These are phyloP conservation scores for Boeremia exigua DNA, from an alignment of 2,329 filamentous ascomycete species.

Conservation along the genomic window DNA sequence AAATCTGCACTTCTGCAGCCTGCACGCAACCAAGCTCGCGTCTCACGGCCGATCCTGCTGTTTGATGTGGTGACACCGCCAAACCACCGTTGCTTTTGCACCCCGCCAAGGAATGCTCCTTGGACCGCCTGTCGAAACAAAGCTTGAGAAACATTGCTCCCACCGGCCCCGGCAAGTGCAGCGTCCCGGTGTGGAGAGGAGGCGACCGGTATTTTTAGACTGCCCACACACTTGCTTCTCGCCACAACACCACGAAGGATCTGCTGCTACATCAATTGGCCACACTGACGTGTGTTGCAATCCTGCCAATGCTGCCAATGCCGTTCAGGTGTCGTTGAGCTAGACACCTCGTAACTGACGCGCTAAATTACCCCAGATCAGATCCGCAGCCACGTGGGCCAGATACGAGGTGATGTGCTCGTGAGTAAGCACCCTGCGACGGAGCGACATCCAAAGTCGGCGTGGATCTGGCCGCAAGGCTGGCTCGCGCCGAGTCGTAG, in stretches of 20 bases:
- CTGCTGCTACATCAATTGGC: background rate
- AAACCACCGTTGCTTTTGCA: constrained; percentile 2
- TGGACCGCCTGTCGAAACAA: constrained; percentile 9
- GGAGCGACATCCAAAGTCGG: background rate
- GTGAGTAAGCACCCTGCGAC: constrained; percentile 23
- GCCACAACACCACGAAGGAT: constrained; percentile 9
- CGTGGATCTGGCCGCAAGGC: too few species aligned
- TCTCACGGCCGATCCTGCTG: constrained; percentile 1
- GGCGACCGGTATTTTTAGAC: constrained; percentile 20
- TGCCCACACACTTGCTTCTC: background rate
- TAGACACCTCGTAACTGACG: constrained; percentile 1
- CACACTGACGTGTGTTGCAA: constrained; percentile 1
- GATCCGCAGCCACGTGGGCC: constrained; percentile 33
- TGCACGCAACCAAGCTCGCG: constrained; percentile 1
- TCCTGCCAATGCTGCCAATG: too few species aligned
- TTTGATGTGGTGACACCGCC: constrained; percentile 12
- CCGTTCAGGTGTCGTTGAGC: constrained; percentile 6
- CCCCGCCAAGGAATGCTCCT: constrained; percentile 1
- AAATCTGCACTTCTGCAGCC: background rate
- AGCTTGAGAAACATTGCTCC: constrained; percentile 20
- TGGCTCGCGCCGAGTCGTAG: too few species aligned
- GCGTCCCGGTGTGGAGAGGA: constrained; percentile 17
- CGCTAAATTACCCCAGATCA: constrained; percentile 37
- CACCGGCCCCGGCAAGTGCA: constrained; percentile 17
- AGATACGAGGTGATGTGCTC: constrained; percentile 36